A percentile compares a stretch with the other conserved stretches of the same genome.
Conservation (phyloP, 2,329 filamentous ascomycete genomes). For the Orbilia oligospora region DNA sequence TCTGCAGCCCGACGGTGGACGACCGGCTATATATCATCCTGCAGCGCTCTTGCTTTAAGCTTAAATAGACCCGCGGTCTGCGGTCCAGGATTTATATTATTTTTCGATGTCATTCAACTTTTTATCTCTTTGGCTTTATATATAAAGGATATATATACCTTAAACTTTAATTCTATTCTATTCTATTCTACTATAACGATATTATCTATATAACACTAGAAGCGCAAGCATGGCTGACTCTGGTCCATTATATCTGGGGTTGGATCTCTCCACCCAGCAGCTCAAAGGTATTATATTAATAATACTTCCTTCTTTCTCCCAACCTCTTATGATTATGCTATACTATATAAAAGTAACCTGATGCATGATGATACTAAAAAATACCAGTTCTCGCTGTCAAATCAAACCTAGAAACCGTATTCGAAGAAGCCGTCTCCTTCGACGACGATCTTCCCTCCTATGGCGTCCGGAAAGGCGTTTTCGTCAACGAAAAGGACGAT, state of each 20-base stretch:
- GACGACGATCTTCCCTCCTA: conserved; percentile 86
- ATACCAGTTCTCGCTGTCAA: conserved; percentile 82
- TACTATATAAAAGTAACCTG: background rate
- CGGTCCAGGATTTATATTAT: conserved; percentile 35
- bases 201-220: no score
- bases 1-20: background rate
- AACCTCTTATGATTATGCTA: background rate
- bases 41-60: conserved; percentile 32
- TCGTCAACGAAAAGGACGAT: conserved; percentile 82
- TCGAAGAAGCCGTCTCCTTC: conserved; percentile 94
- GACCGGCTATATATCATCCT: conserved; percentile 29
- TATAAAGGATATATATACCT: no score
- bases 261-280: conserved; percentile 97
- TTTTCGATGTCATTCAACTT: conserved; percentile 3
- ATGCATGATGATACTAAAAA: no score
- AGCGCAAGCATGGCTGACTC: conserved; percentile 66
- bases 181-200: no score
- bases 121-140: background rate
- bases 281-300: conserved; percentile 88
- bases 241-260: conserved; percentile 83
- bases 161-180: no score
- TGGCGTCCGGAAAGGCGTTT: conserved; percentile 87
- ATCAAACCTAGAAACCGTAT: conserved; percentile 82
- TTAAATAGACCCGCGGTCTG: conserved; percentile 52
- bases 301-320: background rate